A percentile compares a stretch with the other conserved stretches of the same genome.
Evolutionary conservation across 106 monocot genomes (phyloP).

Genomic region (Dendrobium nobile): DNA sequence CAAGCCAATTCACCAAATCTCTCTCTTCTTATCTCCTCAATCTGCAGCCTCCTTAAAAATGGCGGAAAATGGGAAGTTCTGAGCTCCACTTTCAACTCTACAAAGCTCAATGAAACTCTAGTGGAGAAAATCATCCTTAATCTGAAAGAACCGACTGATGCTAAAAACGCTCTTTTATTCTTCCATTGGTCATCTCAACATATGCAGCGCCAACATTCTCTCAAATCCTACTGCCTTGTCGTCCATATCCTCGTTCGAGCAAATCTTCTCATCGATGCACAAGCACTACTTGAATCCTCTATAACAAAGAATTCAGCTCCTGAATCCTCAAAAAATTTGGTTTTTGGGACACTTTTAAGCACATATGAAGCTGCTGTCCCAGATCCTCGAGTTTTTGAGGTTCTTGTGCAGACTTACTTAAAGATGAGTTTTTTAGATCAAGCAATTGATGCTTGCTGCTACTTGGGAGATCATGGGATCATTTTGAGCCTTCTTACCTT

Average conservation of each 20-base stretch:
- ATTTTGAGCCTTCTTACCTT: conserved; percentile 29
- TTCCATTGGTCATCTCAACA: conserved; percentile 48
- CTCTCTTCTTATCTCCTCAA: neutral
- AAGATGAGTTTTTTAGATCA: conserved; percentile 34
- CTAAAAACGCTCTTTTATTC: conserved; percentile 43
- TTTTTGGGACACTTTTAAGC: conserved; percentile 25
- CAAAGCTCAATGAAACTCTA: conserved; percentile 8
- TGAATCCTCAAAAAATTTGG: conserved; percentile 4
- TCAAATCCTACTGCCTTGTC: conserved; percentile 34
- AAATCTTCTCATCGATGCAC: conserved; percentile 28
- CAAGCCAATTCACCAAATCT: neutral
- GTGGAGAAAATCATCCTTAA: conserved; percentile 21
- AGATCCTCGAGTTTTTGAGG: conserved; percentile 56
- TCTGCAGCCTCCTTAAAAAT: conserved; percentile 1
- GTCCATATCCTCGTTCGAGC: conserved; percentile 57
- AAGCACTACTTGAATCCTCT: conserved; percentile 27
- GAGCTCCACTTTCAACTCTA: neutral
- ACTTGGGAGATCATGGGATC: conserved; percentile 35
- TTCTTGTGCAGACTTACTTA: conserved; percentile 45
- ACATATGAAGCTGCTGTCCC: conserved; percentile 31
- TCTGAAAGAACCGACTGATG: conserved; percentile 27
- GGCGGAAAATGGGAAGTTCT: conserved; percentile 21
- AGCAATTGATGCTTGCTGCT: conserved; percentile 46
- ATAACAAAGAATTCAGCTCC: conserved; percentile 5
- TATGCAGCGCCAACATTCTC: conserved; percentile 11